Evolutionary conservation across 805 yeast genomes (phyloP).

Genomic region (Ogataea philodendri): DNA sequence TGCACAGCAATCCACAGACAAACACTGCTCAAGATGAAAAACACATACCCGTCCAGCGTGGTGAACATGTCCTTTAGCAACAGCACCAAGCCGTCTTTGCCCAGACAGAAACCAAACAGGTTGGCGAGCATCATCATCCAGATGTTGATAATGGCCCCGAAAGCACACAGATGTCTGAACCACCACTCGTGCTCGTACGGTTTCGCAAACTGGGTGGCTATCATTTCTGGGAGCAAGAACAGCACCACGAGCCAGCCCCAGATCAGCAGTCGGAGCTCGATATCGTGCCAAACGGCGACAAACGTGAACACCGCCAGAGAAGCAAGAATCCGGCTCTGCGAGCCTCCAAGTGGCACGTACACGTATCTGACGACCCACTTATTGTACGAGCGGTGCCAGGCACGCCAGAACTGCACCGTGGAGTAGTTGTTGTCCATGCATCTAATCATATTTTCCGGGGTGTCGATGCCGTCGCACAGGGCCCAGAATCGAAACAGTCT

Average conservation of each 20-base stretch:
- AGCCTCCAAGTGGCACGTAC: conserved; percentile 90
- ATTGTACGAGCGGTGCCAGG: conserved; percentile 96
- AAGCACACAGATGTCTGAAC: conserved; percentile 79
- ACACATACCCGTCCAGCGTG: conserved; percentile 65
- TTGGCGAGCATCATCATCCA: conserved; percentile 99
- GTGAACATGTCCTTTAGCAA: conserved; percentile 69
- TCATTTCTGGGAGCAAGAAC: conserved; percentile 82
- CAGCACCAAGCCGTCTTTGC: conserved; percentile 74
- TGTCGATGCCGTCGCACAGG: conserved; percentile 85
- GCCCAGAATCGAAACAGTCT: conserved; percentile 92
- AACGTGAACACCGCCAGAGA: conserved; percentile 86
- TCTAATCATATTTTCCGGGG: conserved; percentile 97
- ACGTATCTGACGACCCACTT: conserved; percentile 87
- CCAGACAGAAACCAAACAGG: conserved; percentile 90
- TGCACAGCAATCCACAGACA: conserved; percentile 83
- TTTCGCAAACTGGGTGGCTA: conserved; percentile 47
- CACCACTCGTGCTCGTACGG: conserved; percentile 47
- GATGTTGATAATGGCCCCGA: conserved; percentile 84
- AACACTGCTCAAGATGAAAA: conserved; percentile 57
- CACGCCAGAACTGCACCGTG: conserved; percentile 95
- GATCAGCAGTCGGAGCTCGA: conserved; percentile 74
- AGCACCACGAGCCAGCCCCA: conserved; percentile 97
- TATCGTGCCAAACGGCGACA: conserved; percentile 98
- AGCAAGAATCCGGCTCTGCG: conserved; percentile 65
- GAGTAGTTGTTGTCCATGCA: conserved; percentile 94